Base-by-base conservation (phyloP, 495 filamentous ascomycete genomes). In the Tuber brumale region DNA sequence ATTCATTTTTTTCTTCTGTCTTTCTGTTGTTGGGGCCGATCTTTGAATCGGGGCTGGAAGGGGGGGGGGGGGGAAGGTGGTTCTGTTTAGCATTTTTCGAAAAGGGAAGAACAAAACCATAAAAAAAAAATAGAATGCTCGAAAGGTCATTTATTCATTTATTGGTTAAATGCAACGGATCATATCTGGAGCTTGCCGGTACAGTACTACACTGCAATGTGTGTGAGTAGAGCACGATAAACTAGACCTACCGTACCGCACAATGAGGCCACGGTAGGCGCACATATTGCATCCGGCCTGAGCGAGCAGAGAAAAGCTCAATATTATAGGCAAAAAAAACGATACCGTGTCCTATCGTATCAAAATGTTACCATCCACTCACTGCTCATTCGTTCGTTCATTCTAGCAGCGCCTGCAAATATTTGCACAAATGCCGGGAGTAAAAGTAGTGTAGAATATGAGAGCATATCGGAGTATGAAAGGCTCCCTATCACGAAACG, bases 91-190 rank as follows among this genome's bases (percentile, higher is more conserved):
- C 12, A 61, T 61, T 61, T 48, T 61, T 23, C 23, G 14, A 61
- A 51, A 27, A 61, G 1, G 51, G 51, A 27, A 27, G 23, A 61
- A n/a, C 3, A 3, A n/a, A 23, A 12, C 8, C 7, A 9, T 10
- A 31, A 66, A 35, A 18, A 8, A 35, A 3, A 35, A 18, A 18
- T 5, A 66, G 57, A 66, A 35, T 39, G 37, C 37, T 39, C 5
- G 37, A 39, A 39, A 39, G 9, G 31, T 12, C 4, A 35, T 35
- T 14, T 31, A 31, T 27, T 31, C 3, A 27, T 27, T 61, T 61
- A 61, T 61, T 61, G 51, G n/a, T 66, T 66, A 66, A 35, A 66
- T 66, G 57, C 57, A 66, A 66, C 5, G 27, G 57, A 35, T 66
- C 57, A 66, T 66, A 66, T 35, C 57, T 66, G 57, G 57, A 35